phyloP scores from a whole-genome alignment of 371 early-diverging fungal genomes.

The Capillidium heterosporum region DNA sequence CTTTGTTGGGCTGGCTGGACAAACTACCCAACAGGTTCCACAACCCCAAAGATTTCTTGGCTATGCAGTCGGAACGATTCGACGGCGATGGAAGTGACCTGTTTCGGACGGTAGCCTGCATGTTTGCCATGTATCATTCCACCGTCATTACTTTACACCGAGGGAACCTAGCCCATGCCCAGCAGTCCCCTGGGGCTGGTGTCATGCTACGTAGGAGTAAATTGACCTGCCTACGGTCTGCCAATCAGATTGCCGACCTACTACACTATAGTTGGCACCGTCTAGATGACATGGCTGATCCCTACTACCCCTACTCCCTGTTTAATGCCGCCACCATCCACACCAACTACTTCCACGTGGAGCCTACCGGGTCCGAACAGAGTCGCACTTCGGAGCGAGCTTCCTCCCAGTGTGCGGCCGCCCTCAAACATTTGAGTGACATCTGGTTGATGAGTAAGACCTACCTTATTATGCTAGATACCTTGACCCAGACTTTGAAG shows the following conservation, averaged over 20 bases:
- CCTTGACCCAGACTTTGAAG: neutral
- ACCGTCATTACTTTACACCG: constrained; percentile 3
- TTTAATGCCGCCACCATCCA: constrained; percentile 7
- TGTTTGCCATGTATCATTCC: constrained; percentile 1
- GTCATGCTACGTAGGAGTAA: neutral
- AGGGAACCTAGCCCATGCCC: constrained; percentile 3
- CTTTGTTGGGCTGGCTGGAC: neutral
- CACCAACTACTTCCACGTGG: neutral
- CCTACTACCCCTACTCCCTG: neutral
- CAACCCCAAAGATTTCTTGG: neutral
- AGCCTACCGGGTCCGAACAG: neutral
- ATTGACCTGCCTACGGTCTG: neutral
- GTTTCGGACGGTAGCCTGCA: neutral
- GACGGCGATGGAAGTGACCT: neutral
- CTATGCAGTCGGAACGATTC: neutral
- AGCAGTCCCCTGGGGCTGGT: neutral
- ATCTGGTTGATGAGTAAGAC: constrained; percentile 1
- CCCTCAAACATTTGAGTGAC: neutral
- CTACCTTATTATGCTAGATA: constrained; percentile 3
- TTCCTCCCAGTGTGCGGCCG: neutral
- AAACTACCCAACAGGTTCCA: neutral
- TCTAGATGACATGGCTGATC: neutral
- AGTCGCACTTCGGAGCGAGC: neutral
- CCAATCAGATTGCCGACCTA: neutral
- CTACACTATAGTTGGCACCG: neutral